Evolutionary conservation across 129 eudicot genomes (phyloP), one percentile per base, ranked within the genome.

Genomic region (Heracleum sosnowskyi): DNA sequence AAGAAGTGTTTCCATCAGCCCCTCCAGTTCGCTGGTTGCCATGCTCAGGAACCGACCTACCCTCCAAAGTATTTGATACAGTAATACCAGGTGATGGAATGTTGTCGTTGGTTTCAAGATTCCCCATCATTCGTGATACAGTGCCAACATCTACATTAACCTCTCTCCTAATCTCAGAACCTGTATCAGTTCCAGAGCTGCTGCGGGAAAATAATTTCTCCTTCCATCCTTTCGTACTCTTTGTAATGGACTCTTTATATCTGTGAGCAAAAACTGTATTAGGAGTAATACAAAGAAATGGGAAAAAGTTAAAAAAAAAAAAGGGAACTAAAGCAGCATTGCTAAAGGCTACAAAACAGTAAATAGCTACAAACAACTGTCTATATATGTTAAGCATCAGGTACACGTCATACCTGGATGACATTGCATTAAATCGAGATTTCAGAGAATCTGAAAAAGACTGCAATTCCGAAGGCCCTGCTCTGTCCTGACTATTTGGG

Each of bases 161-260:
- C 37, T 88, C 96, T 64, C 91, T 81, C 40, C 88, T 87, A 57
- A 75, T 86, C 69, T 89, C 90, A 74, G 92, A 66, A 33, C 81
- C 89, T 28, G 79, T 78, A 36, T 92, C 96, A 3, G 87, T 78
- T 63, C 81, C 63, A 47, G 86, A 80, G 68, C 51, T 84, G 86
- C 85, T 92, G 78, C 97, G 97, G 34, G 96, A 80, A 75, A 95
- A 95, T 77, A 93, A 76, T 81, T 87, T 90, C 86, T 95, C 99
- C 83, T 92, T 95, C 99, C 99, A 95, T 41, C 90, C 90, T 77
- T 89, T 92, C 10, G 97, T 91, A 86, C 92, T 90, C 88, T 95
- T 95, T 12, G 97, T 83, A 34, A 95, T 90, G 9, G 97, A 88
- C 20, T 95, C 99, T 87, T 95, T 95, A 89, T 89, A 95, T 78